A percentile compares a stretch with the other conserved stretches of the same genome.
Conservation (phyloP, 257 asterid species). For the Rauvolfia tetraphylla region DNA sequence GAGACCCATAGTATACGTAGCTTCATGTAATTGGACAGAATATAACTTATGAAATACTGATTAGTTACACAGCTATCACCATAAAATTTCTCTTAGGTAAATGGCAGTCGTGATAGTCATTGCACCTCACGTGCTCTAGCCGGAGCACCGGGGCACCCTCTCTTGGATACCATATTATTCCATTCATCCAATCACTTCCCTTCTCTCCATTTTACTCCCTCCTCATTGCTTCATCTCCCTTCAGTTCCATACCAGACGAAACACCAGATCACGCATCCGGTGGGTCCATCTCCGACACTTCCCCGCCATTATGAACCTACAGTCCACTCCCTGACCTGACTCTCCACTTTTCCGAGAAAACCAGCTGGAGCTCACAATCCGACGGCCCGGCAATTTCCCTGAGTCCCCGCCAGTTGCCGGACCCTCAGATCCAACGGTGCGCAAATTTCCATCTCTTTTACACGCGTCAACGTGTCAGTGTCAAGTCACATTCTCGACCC, state of each 20-base stretch:
- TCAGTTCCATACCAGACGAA: background rate
- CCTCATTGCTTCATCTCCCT: background rate
- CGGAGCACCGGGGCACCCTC: background rate
- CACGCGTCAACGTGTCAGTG: conserved; percentile 19
- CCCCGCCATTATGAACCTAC: conserved; percentile 6
- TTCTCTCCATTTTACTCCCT: background rate
- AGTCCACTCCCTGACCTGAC: background rate
- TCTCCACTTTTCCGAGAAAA: conserved; percentile 2
- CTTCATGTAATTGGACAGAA: too few relatives aligned
- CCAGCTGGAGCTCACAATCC: conserved; percentile 9
- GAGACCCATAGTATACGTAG: too few relatives aligned
- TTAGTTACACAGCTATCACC: too few relatives aligned
- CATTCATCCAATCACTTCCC: background rate
- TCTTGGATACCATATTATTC: background rate
- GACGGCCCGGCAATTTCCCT: background rate
- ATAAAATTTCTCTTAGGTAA: too few relatives aligned
- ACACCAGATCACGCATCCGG: background rate
- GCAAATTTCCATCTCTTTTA: background rate
- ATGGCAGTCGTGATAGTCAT: background rate
- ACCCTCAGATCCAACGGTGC: conserved; percentile 5
- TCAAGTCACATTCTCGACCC: conserved; percentile 4
- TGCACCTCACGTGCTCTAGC: background rate
- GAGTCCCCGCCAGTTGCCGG: background rate
- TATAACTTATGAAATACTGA: too few relatives aligned
- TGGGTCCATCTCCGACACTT: background rate